Evolutionary conservation across 108 stramenopile species (phyloP).

Genomic region (Hondaea fermentalgiana): DNA sequence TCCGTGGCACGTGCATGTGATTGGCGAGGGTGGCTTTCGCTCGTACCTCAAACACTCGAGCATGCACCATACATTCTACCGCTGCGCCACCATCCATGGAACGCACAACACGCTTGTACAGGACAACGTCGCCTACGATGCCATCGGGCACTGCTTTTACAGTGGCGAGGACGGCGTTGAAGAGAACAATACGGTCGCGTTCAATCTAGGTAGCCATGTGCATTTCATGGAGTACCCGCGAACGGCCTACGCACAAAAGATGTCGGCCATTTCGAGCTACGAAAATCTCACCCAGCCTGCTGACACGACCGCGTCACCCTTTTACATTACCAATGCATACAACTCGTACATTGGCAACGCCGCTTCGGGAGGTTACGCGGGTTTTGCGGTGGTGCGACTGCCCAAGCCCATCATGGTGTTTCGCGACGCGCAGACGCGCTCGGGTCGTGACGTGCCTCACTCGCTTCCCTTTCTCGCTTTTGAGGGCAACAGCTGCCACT

Average conservation of each 20-base stretch:
- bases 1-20: constrained; percentile 44
- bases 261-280: not conserved
- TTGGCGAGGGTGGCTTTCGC: constrained; percentile 29
- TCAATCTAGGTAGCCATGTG: constrained; percentile 48
- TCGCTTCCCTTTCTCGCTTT: not conserved
- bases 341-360: constrained; percentile 9
- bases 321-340: constrained; percentile 16
- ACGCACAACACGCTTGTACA: constrained; percentile 27
- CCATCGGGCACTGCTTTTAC: constrained; percentile 49
- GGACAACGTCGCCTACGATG: constrained; percentile 49
- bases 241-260: not conserved
- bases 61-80: constrained; percentile 43
- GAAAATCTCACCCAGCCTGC: not conserved
- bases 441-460: not conserved
- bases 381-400: not conserved
- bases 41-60: constrained; percentile 44
- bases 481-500: not conserved
- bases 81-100: constrained; percentile 51
- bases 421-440: not conserved
- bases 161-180: constrained; percentile 52
- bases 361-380: not conserved
- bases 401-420: not conserved
- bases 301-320: not conserved
- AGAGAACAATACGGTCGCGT: constrained; percentile 38
- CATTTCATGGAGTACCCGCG: constrained; percentile 33